Conservation (phyloP, 345 rosid genomes). For the Limnanthes douglasii region DNA sequence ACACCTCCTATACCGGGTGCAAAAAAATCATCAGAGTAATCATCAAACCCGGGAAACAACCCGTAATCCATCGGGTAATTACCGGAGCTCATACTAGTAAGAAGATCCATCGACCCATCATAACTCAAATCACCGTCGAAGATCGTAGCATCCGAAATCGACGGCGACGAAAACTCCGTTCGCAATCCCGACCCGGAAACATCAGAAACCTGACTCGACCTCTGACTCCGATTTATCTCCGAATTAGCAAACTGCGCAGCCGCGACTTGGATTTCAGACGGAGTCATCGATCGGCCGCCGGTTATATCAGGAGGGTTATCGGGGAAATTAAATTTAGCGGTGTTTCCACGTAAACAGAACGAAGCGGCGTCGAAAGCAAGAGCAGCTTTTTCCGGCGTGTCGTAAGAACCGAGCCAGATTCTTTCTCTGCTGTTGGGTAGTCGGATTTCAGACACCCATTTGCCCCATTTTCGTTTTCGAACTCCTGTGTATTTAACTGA, state of each 20-base stretch:
- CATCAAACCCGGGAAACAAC: conserved; percentile 35
- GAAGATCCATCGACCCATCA: conserved; percentile 21
- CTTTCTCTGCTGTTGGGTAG: conserved; percentile 84
- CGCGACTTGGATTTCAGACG: conserved; percentile 36
- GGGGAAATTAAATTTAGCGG: conserved; percentile 60
- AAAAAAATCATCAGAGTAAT: conserved; percentile 21
- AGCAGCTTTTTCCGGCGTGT: conserved; percentile 69
- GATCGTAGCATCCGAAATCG: conserved; percentile 22
- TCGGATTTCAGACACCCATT: conserved; percentile 88
- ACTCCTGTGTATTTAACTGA: conserved; percentile 87
- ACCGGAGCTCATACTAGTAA: conserved; percentile 11
- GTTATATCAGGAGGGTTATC: conserved; percentile 33
- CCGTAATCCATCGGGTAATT: conserved; percentile 26
- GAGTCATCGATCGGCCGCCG: conserved; percentile 24
- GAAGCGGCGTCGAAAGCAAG: conserved; percentile 89
- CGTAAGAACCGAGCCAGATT: conserved; percentile 82
- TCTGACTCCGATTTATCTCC: conserved; percentile 5
- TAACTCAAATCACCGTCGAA: conserved; percentile 9
- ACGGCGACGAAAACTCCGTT: conserved; percentile 29
- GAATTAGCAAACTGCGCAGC: conserved; percentile 44
- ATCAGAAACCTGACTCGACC: too few species aligned
- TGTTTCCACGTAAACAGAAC: conserved; percentile 48
- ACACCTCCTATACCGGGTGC: conserved; percentile 7
- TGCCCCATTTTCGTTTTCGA: conserved; percentile 86
- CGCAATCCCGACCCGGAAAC: conserved; percentile 15